Percentiles rank a stretch among this genome's conserved stretches.
phyloP scores from a whole-genome alignment of 1,284 basidiomycete species.

The Agroathelia rolfsii region DNA sequence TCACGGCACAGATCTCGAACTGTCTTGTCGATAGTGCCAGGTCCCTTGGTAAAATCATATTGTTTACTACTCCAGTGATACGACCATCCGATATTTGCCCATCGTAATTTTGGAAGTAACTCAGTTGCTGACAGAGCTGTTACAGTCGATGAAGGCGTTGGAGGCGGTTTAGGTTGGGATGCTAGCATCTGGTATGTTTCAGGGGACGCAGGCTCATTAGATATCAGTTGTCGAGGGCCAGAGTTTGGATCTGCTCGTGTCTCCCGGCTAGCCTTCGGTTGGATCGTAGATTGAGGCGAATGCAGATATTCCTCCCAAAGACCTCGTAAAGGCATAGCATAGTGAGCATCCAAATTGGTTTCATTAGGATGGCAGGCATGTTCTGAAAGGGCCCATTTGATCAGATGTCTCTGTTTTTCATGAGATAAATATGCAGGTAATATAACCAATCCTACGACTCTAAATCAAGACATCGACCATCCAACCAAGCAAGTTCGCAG shows the following conservation, averaged over 20 bases:
- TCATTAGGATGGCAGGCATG: constrained; percentile 76
- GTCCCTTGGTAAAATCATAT: constrained; percentile 73
- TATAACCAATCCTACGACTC: constrained; percentile 82
- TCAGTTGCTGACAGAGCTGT: constrained; percentile 33
- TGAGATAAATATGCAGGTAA: constrained; percentile 62
- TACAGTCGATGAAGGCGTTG: constrained; percentile 46
- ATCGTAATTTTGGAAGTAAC: constrained; percentile 68
- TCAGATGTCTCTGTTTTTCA: constrained; percentile 53
- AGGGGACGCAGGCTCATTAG: constrained; percentile 51
- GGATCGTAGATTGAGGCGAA: too few species aligned
- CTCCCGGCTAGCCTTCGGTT: constrained; percentile 20
- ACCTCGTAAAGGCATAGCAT: constrained; percentile 59
- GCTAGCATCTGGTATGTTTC: constrained; percentile 37
- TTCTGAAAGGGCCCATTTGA: constrained; percentile 61
- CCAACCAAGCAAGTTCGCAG: too few species aligned
- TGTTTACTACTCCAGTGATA: constrained; percentile 92
- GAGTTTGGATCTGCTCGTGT: constrained; percentile 33
- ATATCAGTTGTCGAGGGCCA: constrained; percentile 57
- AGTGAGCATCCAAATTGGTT: constrained; percentile 82
- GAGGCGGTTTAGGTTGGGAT: constrained; percentile 43
- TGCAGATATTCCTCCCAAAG: constrained; percentile 58
- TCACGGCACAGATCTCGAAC: constrained; percentile 51
- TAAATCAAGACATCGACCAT: too few species aligned
- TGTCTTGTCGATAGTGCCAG: constrained; percentile 47
- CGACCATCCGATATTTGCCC: constrained; percentile 89